These are phyloP conservation scores for Rhodotorula sp. DNA, from an alignment of 1,284 basidiomycete genomes.

Conservation along the genomic window DNA sequence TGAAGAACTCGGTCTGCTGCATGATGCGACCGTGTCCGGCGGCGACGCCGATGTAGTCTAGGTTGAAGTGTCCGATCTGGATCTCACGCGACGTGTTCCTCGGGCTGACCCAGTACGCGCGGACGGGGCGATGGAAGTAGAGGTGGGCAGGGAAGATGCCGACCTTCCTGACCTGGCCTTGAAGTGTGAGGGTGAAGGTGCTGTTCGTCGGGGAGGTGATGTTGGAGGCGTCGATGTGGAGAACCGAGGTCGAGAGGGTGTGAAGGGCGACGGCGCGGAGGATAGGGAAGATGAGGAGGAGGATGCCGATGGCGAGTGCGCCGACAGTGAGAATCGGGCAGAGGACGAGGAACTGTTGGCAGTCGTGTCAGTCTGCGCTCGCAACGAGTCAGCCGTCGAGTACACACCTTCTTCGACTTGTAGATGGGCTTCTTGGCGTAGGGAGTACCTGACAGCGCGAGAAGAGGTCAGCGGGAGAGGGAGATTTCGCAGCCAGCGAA, in stretches of 20 bases:
- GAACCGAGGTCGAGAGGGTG: slow-evolving; percentile 46
- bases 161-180: slow-evolving; percentile 47
- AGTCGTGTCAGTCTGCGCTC: neutral
- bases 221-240: slow-evolving; percentile 48
- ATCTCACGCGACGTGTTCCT: slow-evolving; percentile 44
- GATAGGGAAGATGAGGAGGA: slow-evolving; percentile 47
- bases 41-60: slow-evolving; percentile 39
- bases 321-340: slow-evolving; percentile 29
- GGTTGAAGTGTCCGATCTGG: slow-evolving; percentile 42
- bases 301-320: slow-evolving; percentile 22
- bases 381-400: no score
- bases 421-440: slow-evolving; percentile 34
- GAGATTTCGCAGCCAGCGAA: neutral
- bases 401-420: slow-evolving; percentile 20
- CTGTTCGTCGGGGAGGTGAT: slow-evolving; percentile 46
- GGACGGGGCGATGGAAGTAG: slow-evolving; percentile 47
- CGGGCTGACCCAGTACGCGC: slow-evolving; percentile 46
- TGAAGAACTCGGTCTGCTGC: slow-evolving; percentile 48
- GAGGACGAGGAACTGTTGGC: slow-evolving; percentile 11
- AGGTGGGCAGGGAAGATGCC: slow-evolving; percentile 50
- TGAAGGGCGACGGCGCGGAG: slow-evolving; percentile 48
- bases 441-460: slow-evolving; percentile 21
- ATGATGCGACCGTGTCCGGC: slow-evolving; percentile 49
- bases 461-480: no score
- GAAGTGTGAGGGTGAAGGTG: slow-evolving; percentile 47